Evolutionary conservation across 495 filamentous ascomycete genomes (phyloP), one percentile per base, ranked within the genome.

Genomic region (Daldinia decipiens): DNA sequence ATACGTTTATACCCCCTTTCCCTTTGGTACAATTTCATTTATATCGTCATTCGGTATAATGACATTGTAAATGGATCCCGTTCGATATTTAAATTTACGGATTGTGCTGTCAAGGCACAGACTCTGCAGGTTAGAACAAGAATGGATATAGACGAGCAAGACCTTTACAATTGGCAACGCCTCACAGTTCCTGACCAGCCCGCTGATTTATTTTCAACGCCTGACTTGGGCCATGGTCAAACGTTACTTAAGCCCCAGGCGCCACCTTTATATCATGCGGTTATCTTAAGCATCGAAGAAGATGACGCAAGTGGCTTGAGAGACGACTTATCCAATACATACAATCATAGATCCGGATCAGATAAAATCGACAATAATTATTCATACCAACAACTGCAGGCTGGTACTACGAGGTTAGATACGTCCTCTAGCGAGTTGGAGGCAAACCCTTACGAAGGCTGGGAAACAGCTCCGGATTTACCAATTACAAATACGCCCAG

Each of bases 401-500:
- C 52, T 5, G 12, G 47, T 7, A 27, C 34, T 1, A 52, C 36
- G 11, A 45, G 36, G 13, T 40, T 27, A 21, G 45, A 45, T 36
- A 62, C 52, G 0, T n/a, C 29, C 54, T 60, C 12, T 7, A 52
- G 26, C 17, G 56, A 68, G 17, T 39, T 21, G 8, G 50, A 65
- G 2, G 27, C 29, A n/a, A 31, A 45, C 45, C 54, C 31, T 52
- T 72, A 50, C 13, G 60, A 57, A 0, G 65, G 31, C 17, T 36
- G 21, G 57, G 50, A 65, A 0, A 47, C 52, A n/a, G 60, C 56
- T 5, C 70, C 70, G 17, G 70, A 72, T 15, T 27, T 70, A 17
- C 32, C 45, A 5, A 32, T 12, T 12, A 50, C 39, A 12, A 39
- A 62, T 0, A 31, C 58, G 17, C 26, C 52, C 11, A 43, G 5